Evolutionary conservation across 108 stramenopile species (phyloP), one percentile per base, ranked within the genome.

Genomic region (Conticribra weissflogii): DNA sequence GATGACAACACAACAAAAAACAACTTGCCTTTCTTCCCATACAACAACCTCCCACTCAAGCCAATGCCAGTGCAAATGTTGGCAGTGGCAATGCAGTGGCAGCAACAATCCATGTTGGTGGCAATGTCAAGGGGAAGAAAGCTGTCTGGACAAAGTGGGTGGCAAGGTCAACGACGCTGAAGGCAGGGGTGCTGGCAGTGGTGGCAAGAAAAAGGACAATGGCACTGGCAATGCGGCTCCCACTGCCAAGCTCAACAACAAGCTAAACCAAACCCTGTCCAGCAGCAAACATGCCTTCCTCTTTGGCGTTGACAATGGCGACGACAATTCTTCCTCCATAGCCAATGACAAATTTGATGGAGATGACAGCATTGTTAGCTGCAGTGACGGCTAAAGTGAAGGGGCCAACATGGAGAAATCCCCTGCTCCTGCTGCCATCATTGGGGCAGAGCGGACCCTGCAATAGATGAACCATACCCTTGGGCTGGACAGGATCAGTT

Each of bases 271-370:
- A 48, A 12, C 19, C 14, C 23, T 59, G 17, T 5, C 58, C 14
- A 36, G 22, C 31, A 44, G 51, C 21, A 24, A 68, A 27, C 63
- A 64, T 14, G 31, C 28, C 3, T 52, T 55, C 1, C 47, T 74
- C 2, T 74, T 74, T 36, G 73, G 73, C 7, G 73, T 74, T 44
- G 78, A 79, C 21, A n/a, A n/a, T n/a, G 72, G 66, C n/a, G n/a
- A n/a, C n/a, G n/a, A n/a, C n/a, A n/a, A n/a, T n/a, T n/a, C n/a
- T n/a, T n/a, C n/a, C 3, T 79, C 78, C 1, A 74, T 72, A 2
- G 78, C 74, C 22, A 66, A 73, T 36, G 78, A 74, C 31, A 67
- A 75, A 52, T 69, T 74, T 34, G 68, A 69, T 34, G 78, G 61
- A 14, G 57, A 68, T 32, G 77, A 72, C 36, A 68, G 34, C 0